Base-by-base conservation (phyloP, 495 filamentous ascomycete genomes). In the Trichoderma orchidacearum region DNA sequence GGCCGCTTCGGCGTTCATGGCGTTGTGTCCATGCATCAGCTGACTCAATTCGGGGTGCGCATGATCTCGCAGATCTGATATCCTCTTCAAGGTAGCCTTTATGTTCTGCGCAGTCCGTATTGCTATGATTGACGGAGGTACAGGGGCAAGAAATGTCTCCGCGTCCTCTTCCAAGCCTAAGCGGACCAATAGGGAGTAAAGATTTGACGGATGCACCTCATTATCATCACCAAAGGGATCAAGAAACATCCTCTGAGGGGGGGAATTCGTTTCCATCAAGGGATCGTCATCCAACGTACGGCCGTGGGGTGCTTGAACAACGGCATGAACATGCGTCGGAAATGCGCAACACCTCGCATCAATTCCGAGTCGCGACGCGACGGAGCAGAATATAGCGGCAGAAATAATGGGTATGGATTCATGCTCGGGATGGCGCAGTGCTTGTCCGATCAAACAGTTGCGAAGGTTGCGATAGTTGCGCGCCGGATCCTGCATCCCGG, bases 371-470 rank as follows among this genome's bases (percentile, higher is more conserved):
- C 82, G 73, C 54, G 77, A 63, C 48, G 66, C 71, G 51, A 72
- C 57, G 56, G 61, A 69, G 55, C 63, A 80, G 54, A 63, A 72
- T 32, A 73, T 80, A 65, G 68, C 83, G 31, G 84, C 83, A 0
- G 87, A 90, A 56, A 92, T 82, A 51, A 95, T 70, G 0, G 90
- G 90, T 5, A 95, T 70, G 18, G 88, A 87, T 12, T 84, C 80
- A 59, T 94, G 89, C 0, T 73, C 70, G 9, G 67, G 62, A 35
- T 84, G 84, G 56, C 90, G 80, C 45, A 91, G 75, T 30, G 85
- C 83, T 55, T 90, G 72, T 8, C 89, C 87, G 54, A 98, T 79
- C 54, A 94, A 87, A 58, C 84, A 92, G 62, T 96, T 94, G 58
- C 87, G 82, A 25, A 98, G 64, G 45, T 84, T 82, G 57, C 85